A percentile compares a stretch with the other conserved stretches of the same genome.
phyloP scores from a whole-genome alignment of 1,139 yeast genomes.

The Arxiozyma bovina region DNA sequence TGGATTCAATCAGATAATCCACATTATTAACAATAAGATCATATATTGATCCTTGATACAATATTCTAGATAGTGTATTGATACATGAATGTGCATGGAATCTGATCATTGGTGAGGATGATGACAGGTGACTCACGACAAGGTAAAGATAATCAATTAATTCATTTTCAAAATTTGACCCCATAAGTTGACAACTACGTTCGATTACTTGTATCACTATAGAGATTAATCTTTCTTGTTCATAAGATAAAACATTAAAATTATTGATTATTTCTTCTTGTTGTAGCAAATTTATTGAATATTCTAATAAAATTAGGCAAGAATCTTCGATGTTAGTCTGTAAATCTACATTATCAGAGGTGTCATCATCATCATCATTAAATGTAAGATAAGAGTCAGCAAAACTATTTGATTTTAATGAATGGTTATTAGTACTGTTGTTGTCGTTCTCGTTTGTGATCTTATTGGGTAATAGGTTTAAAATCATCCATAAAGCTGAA shows the following conservation, averaged over 20 bases:
- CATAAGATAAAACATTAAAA: background rate
- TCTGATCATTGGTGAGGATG: slow-evolving; percentile 37
- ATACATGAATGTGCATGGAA: slow-evolving; percentile 41
- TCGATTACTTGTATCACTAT: slow-evolving; percentile 35
- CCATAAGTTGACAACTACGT: slow-evolving; percentile 33
- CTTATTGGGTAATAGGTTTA: background rate
- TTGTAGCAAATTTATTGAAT: background rate
- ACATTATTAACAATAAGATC: slow-evolving; percentile 54
- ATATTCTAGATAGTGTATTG: slow-evolving; percentile 40
- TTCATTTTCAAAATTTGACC: slow-evolving; percentile 37
- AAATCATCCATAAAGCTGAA: background rate
- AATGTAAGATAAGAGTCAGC: background rate
- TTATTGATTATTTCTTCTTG: slow-evolving; percentile 8
- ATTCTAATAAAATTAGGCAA: background rate
- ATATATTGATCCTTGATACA: slow-evolving; percentile 51
- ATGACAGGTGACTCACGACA: slow-evolving; percentile 46
- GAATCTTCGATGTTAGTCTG: background rate
- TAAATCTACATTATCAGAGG: background rate
- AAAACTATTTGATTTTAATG: background rate
- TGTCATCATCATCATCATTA: background rate
- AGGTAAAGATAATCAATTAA: slow-evolving; percentile 50
- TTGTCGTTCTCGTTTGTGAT: no score
- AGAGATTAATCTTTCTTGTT: slow-evolving; percentile 6
- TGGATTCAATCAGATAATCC: slow-evolving; percentile 72
- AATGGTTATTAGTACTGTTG: background rate